phyloP scores from a whole-genome alignment of 164 flowering plant genomes.

The Tetrastigma voinierianum region DNA sequence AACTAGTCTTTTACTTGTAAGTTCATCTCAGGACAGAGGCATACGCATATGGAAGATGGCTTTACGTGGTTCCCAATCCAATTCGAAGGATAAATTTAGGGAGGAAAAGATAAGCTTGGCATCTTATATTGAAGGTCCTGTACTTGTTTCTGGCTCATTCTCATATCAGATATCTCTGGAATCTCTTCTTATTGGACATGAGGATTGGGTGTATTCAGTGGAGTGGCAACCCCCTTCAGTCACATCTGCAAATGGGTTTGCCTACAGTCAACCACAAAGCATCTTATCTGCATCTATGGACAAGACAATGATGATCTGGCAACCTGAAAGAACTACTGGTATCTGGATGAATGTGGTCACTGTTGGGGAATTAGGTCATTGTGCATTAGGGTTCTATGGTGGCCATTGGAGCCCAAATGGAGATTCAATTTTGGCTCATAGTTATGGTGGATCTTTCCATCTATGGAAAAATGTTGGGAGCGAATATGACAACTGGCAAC shows the following conservation, averaged over 20 bases:
- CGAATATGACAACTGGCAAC: conserved; percentile 75
- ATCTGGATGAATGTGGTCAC: conserved; percentile 96
- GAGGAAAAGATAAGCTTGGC: conserved; percentile 57
- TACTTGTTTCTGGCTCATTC: conserved; percentile 53
- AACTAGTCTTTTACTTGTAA: conserved; percentile 64
- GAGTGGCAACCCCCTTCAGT: conserved; percentile 83
- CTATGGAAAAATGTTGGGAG: conserved; percentile 85
- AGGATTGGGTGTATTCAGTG: conserved; percentile 99
- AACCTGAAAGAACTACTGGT: conserved; percentile 91
- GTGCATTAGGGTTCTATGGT: conserved; percentile 96
- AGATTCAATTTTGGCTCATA: conserved; percentile 83
- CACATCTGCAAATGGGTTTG: conserved; percentile 30
- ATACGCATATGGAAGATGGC: conserved; percentile 92
- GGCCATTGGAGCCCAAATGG: conserved; percentile 92
- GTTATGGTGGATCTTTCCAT: conserved; percentile 97
- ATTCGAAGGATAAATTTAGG: conserved; percentile 22
- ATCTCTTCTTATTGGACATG: conserved; percentile 93
- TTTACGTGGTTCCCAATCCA: conserved; percentile 24
- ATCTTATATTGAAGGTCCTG: conserved; percentile 90
- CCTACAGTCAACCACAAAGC: conserved; percentile 65
- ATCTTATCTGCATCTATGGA: conserved; percentile 98
- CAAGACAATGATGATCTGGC: conserved; percentile 99
- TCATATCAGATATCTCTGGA: conserved; percentile 86
- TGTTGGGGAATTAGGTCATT: conserved; percentile 96
- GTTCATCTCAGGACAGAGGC: conserved; percentile 95